Evolutionary conservation across 78 protist species (phyloP).

Genomic region (Polysphondylium violaceum): DNA sequence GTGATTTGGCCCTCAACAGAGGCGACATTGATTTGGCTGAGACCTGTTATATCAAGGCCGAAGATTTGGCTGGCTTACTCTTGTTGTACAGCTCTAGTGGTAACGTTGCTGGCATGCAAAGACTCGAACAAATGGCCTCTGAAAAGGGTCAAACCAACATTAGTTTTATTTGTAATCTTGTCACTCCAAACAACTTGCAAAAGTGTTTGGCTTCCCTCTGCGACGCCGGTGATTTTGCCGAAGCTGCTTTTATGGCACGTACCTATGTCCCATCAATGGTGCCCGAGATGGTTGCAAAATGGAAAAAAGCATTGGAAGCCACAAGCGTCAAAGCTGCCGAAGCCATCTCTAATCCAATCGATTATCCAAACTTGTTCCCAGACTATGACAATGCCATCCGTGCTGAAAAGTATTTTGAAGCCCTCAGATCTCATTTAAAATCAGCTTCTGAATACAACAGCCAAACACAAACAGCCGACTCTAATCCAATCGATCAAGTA

Average conservation of each 20-base stretch:
- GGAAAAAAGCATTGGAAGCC: conserved; percentile 57
- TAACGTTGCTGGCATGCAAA: conserved; percentile 37
- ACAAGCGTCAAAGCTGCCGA: conserved; percentile 73
- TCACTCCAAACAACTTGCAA: conserved; percentile 50
- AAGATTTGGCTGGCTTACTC: conserved; percentile 90
- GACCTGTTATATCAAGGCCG: conserved; percentile 87
- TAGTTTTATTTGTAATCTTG: conserved; percentile 68
- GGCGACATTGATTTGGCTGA: conserved; percentile 88
- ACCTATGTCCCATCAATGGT: conserved; percentile 87
- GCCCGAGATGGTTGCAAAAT: conserved; percentile 52
- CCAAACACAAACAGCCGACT: conserved; percentile 17
- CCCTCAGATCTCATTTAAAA: not conserved
- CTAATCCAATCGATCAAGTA: conserved; percentile 7
- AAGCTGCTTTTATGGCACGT: conserved; percentile 96
- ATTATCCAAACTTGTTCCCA: conserved; percentile 83
- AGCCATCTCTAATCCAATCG: conserved; percentile 76
- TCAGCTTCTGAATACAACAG: not conserved
- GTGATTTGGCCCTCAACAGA: conserved; percentile 89
- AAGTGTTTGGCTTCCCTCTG: conserved; percentile 88
- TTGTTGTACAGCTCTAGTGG: conserved; percentile 86
- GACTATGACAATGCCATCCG: conserved; percentile 34
- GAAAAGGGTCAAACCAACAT: conserved; percentile 81
- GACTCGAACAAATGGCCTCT: conserved; percentile 63
- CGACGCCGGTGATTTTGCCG: conserved; percentile 86
- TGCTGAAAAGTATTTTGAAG: conserved; percentile 42